Evolutionary conservation across 305 asterid species (phyloP).

Genomic region (Solanum hybrid): DNA sequence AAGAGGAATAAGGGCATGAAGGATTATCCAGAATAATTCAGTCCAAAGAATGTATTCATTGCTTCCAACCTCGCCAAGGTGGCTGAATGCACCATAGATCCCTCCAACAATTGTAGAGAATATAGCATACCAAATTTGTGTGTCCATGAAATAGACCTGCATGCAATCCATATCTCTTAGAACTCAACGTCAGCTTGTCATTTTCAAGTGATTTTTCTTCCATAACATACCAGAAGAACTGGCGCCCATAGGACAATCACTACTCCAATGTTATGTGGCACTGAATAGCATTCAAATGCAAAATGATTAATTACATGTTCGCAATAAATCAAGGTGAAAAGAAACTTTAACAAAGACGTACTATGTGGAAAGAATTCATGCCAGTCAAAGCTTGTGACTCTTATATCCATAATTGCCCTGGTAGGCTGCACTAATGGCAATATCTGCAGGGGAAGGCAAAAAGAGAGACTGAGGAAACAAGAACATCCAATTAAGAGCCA

Average conservation of each 20-base stretch:
- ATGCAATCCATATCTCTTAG: conserved; percentile 15
- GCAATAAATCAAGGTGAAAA: conserved; percentile 1
- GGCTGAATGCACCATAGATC: conserved; percentile 96
- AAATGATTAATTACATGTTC: conserved; percentile 14
- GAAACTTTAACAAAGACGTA: conserved; percentile 19
- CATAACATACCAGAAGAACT: conserved; percentile 59
- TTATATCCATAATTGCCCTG: conserved; percentile 51
- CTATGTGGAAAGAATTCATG: conserved; percentile 94
- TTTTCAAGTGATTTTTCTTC: neutral
- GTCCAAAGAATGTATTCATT: neutral
- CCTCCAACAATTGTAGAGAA: conserved; percentile 87
- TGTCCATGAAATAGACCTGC: conserved; percentile 93
- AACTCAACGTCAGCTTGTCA: conserved; percentile 6
- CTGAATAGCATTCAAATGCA: conserved; percentile 41
- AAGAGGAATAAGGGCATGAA: neutral
- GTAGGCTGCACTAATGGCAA: conserved; percentile 93
- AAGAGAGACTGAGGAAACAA: neutral
- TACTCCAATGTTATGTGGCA: conserved; percentile 67
- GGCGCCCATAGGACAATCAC: conserved; percentile 95
- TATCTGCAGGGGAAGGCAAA: conserved; percentile 40
- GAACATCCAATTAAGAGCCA: neutral
- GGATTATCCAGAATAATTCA: neutral
- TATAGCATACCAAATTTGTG: conserved; percentile 98
- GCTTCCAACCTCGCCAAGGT: conserved; percentile 81
- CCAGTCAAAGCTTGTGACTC: conserved; percentile 79